Base-by-base conservation (phyloP, 257 asterid genomes). In the Scutellaria minor region DNA sequence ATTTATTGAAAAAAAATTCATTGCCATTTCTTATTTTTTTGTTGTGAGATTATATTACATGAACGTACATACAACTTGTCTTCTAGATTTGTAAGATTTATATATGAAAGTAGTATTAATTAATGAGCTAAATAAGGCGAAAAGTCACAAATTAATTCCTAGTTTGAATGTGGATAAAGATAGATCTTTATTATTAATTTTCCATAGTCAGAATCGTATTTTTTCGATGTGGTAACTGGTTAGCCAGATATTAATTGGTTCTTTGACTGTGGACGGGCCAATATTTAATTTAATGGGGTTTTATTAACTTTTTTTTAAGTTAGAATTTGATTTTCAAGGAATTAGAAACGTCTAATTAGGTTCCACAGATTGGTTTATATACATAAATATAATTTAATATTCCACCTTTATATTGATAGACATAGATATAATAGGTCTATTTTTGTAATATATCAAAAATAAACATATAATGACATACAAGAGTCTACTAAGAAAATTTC, bases 11-110 rank as follows among this genome's bases (percentile, higher is more conserved):
- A 44, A 9, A 56, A 12, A 59, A 35, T 35, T 75, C 52, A 13
- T 6, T 20, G 74, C 82, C 87, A 83, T 83, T 61, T 77, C 51
- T 70, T 15, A 18, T 13, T 0, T 22, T n/a, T 75, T 67, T 12
- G 31, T 27, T 47, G 37, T 11, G 2, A 3, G 2, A 3, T 47
- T 74, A 18, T 31, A 24, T 41, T 27, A 9, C 6, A 15, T 0
- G 61, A 5, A 46, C 6, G 14, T 11, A 18, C 12, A 14, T 0
- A 7, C 1, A 4, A 31, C 37, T 31, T 27, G 35, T 27, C 35
- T 41, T 42, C 7, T n/a, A 18, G 18, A 18, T 18, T 37, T 35
- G 24, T 8, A 48, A 40, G 15, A 50, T 12, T 27, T 75, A 52
- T 79, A 70, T 50, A 55, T 51, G 67, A 27, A 47, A 8, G 70